Conservation (phyloP, 2,329 filamentous ascomycete species). For the Penicillium digitatum region DNA sequence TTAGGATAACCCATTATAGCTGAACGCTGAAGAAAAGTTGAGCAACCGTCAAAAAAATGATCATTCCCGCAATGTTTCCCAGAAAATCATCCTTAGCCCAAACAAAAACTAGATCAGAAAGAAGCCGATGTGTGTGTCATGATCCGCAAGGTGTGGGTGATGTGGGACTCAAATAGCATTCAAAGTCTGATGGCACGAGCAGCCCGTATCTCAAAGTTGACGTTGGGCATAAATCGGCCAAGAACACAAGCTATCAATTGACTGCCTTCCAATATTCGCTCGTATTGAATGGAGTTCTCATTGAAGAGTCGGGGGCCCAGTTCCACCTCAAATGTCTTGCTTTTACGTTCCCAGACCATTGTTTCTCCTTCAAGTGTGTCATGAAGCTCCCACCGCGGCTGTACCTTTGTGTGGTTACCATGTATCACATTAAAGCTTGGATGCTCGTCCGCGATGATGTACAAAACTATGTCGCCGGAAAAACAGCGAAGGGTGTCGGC, state of each 20-base stretch:
- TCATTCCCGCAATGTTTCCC: background rate
- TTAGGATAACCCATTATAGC: background rate
- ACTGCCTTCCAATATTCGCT: background rate
- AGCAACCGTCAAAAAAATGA: background rate
- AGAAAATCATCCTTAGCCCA: too few relatives aligned
- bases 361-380: background rate
- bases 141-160: background rate
- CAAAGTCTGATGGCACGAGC: background rate
- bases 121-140: background rate
- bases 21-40: background rate
- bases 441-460: background rate
- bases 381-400: background rate
- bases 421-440: background rate
- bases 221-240: background rate
- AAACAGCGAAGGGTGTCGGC: background rate
- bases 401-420: background rate
- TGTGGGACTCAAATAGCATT: background rate
- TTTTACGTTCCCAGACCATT: background rate
- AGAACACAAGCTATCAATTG: fast-evolving
- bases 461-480: background rate
- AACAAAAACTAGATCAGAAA: background rate
- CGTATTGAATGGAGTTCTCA: background rate
- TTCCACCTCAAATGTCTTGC: background rate
- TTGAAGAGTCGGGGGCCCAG: background rate
- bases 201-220: background rate